These are phyloP conservation scores for Ophiostoma himal-ulmi DNA, from an alignment of 2,329 filamentous ascomycete species.

Conservation along the genomic window DNA sequence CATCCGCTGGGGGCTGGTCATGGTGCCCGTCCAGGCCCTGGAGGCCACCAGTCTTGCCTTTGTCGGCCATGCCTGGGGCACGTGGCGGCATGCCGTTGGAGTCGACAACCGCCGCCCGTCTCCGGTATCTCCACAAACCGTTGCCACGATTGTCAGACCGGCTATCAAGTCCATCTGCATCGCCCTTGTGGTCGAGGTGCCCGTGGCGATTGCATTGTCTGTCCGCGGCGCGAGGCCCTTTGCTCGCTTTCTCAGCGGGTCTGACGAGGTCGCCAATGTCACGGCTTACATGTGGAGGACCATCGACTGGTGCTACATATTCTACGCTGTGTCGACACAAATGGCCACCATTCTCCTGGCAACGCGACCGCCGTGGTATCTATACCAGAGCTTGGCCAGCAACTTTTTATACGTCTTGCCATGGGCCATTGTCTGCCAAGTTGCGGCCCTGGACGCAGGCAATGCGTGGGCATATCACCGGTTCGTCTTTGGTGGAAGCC, in stretches of 20 bases:
- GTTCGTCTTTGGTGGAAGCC: conserved; percentile 60
- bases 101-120: background rate
- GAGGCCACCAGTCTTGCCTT: conserved; percentile 59
- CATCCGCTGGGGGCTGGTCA: conserved; percentile 67
- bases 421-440: conserved; percentile 60
- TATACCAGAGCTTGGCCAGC: conserved; percentile 59
- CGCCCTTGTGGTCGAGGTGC: conserved; percentile 54
- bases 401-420: conserved; percentile 65
- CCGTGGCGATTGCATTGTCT: conserved; percentile 57
- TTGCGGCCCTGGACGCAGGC: conserved; percentile 40
- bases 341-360: conserved; percentile 59
- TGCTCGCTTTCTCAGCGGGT: conserved; percentile 56
- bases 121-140: conserved; percentile 9
- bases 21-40: conserved; percentile 64
- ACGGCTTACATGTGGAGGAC: conserved; percentile 60
- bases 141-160: conserved; percentile 41
- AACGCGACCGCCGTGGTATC: conserved; percentile 60
- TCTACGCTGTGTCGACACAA: conserved; percentile 61
- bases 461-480: conserved; percentile 64
- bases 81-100: conserved; percentile 36
- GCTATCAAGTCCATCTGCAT: conserved; percentile 49
- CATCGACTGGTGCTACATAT: conserved; percentile 62
- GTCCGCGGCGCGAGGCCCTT: conserved; percentile 54
- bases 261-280: conserved; percentile 52
- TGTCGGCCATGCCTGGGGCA: conserved; percentile 61